Evolutionary conservation across 495 filamentous ascomycete species (phyloP), one percentile per base, ranked within the genome.

Genomic region (Neurospora cerealis): DNA sequence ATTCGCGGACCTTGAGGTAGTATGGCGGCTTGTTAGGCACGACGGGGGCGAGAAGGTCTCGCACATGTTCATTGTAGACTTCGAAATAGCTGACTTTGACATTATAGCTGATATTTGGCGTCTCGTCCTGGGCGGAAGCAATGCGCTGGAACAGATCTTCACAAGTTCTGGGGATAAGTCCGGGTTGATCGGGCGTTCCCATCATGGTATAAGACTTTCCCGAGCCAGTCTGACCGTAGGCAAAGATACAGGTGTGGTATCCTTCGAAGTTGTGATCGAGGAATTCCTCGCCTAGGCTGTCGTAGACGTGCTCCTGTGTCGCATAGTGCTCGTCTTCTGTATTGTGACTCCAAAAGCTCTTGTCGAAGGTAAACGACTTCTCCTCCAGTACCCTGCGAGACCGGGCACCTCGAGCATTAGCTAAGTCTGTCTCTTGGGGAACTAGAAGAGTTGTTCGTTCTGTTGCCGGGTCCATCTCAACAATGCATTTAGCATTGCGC

Each of bases 201-300:
- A 99, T 99, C 96, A 99, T 98, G 21, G 96, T 97, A 82, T 98
- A 99, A 81, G 91, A 95, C 84, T 99, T 99, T 28, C 96, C 96
- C 2, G 95, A 96, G 24, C 96, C 96, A 0, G 96, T 99, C 85
- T 99, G 96, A 19, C 96, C 95, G 77, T 99, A 99, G 62, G 96
- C 96, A 79, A 99, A 98, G 75, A 99, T 98, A 80, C 96, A 99
- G 0, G 96, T 99, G 82, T 99, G 94, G 83, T 98, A 99, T 73
- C 96, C 96, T 78, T 98, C 95, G 75, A 99, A 99, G 82, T 99
- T 99, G 85, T 98, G 96, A 81, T 99, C 96, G 71, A 99, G 86
- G 74, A 98, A 98, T 75, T 98, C 96, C 79, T 98, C 96, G 41
- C 96, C 96, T 6, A 99, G 87, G 40, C 90, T 90, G 79, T 97